Conservation (phyloP, 192 early-diverging fungal genomes). For the Linnemannia elongata region DNA sequence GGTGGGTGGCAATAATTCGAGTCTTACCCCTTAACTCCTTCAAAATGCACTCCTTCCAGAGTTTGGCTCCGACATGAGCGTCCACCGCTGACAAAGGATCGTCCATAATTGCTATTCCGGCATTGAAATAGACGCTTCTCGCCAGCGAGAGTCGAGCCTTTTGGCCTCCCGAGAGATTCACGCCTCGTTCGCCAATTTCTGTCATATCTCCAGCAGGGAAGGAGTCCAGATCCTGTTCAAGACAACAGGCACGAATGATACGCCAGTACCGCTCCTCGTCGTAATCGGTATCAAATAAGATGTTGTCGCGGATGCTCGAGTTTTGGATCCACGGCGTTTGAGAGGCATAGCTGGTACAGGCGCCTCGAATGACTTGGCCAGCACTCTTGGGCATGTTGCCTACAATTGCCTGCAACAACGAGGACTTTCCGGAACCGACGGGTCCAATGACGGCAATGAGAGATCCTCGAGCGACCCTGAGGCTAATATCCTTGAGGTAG, state of each 20-base stretch:
- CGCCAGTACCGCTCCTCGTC: slow-evolving; percentile 47
- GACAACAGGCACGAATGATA: slow-evolving; percentile 60
- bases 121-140: slow-evolving; percentile 85
- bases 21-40: slow-evolving; percentile 60
- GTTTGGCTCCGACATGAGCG: slow-evolving; percentile 58
- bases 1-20: slow-evolving; percentile 81
- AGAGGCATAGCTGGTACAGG: slow-evolving; percentile 7
- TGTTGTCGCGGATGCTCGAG: slow-evolving; percentile 78
- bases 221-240: slow-evolving; percentile 83
- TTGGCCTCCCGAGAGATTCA: slow-evolving; percentile 92
- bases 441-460: slow-evolving; percentile 73
- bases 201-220: slow-evolving; percentile 28
- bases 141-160: slow-evolving; percentile 72
- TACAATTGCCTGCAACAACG: slow-evolving; percentile 68
- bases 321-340: slow-evolving; percentile 68
- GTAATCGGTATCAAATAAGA: slow-evolving; percentile 65
- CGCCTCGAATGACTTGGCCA: slow-evolving; percentile 37
- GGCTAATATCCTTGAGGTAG: slow-evolving; percentile 59
- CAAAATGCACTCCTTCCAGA: slow-evolving; percentile 60
- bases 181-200: slow-evolving; percentile 62
- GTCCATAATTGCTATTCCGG: slow-evolving; percentile 66
- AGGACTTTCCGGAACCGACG: slow-evolving; percentile 78
- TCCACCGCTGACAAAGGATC: slow-evolving; percentile 69
- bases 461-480: slow-evolving; percentile 62
- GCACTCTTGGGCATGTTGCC: slow-evolving; percentile 56